Evolutionary conservation across 768 basidiomycete genomes (phyloP), one percentile per base, ranked within the genome.

Genomic region (Lactarius quietus): DNA sequence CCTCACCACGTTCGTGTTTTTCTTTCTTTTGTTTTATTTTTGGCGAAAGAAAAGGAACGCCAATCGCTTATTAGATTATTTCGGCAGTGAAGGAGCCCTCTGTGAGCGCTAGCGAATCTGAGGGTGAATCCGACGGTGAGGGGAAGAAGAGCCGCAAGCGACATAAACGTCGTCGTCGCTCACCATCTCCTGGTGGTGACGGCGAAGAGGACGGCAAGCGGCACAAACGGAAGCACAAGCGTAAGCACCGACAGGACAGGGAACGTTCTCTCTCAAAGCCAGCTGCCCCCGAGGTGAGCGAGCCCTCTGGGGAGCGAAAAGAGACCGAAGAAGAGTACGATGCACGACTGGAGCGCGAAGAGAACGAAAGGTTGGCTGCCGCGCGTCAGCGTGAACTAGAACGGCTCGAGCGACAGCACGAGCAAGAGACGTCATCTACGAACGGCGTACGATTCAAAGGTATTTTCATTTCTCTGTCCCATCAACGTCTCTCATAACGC

Each of bases 311-410:
- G 3, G 58, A 62, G 36, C 57, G 26, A 51, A 70, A 70, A 51
- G 88, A 90, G 73, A 89, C 86, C 0, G 85, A 88, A 68, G 89
- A 89, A 73, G 86, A 88, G 71, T 89, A 91, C 66, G 88, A 88
- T 70, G 82, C 82, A 1, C 77, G 86, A 38, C 74, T 90, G 57
- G 88, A 89, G 72, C 77, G 84, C 45, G 86, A 89, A 72, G 89
- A 90, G 74, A 79, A 79, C 15, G 85, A 87, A 69, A 78, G 87
- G 52, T 61, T 83, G 0, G 84, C 80, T 67, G 78, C 75, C 9
- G 79, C 76, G 41, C 79, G 79, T 65, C 79, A 75, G 68, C 75
- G 70, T 53, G 82, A 87, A 65, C 71, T 90, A 33, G 81, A 83
- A 68, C 75, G 78, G 39, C 71, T 86, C 53, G 83, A 79, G 65